Conservation (phyloP, 768 basidiomycete species). For the Holtermannia corniformis region DNA sequence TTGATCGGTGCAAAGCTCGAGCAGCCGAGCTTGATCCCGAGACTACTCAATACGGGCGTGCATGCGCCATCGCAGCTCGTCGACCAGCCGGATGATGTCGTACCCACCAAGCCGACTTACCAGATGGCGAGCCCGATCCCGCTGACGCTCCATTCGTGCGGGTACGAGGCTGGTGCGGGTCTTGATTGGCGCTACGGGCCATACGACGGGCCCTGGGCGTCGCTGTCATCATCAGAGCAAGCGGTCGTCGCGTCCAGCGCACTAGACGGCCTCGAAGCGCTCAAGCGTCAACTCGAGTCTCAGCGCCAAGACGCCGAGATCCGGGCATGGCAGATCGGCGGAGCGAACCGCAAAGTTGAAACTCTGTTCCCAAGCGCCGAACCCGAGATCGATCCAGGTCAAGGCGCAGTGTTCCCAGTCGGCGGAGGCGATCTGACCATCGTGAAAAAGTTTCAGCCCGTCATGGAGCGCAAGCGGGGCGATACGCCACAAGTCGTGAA, state of each 20-base stretch:
- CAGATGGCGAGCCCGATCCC: slow-evolving; percentile 89
- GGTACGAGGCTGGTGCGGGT: slow-evolving; percentile 52
- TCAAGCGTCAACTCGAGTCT: slow-evolving; percentile 22
- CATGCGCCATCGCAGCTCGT: slow-evolving; percentile 32
- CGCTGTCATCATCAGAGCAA: slow-evolving; percentile 10
- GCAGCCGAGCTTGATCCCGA: slow-evolving; percentile 55
- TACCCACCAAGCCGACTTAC: slow-evolving; percentile 63
- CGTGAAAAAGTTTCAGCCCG: slow-evolving; percentile 54
- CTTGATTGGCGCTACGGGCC: slow-evolving; percentile 62
- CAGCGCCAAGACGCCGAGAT: slow-evolving; percentile 25
- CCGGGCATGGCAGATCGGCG: slow-evolving; percentile 55
- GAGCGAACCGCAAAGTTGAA: slow-evolving; percentile 59
- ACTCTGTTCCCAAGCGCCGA: slow-evolving; percentile 49
- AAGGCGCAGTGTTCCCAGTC: slow-evolving; percentile 47
- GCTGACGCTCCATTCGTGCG: slow-evolving; percentile 83
- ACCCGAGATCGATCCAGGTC: slow-evolving; percentile 41
- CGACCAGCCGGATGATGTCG: background rate
- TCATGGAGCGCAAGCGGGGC: slow-evolving; percentile 59
- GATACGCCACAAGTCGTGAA: slow-evolving; percentile 67
- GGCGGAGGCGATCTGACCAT: slow-evolving; percentile 64
- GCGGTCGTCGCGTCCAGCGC: slow-evolving; percentile 7
- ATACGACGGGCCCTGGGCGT: slow-evolving; percentile 38
- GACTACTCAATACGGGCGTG: slow-evolving; percentile 61
- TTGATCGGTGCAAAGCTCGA: slow-evolving; percentile 77
- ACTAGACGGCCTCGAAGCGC: slow-evolving; percentile 13